Evolutionary conservation across 2,329 filamentous ascomycete genomes (phyloP), one percentile per base, ranked within the genome.

Genomic region (Teratosphaeria zuluensis): DNA sequence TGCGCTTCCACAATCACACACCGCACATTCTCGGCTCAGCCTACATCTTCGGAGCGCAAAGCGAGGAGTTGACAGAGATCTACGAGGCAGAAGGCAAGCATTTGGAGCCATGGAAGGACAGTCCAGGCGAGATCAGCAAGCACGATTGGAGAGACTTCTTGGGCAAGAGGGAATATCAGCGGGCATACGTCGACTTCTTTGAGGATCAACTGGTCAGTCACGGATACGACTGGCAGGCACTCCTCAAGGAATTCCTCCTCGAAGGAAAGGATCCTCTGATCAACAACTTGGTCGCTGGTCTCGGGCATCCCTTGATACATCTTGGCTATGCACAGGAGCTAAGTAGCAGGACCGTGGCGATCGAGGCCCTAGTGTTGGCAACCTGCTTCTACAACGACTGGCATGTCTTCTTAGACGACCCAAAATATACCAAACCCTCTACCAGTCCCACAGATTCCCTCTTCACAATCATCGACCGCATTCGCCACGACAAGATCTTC

Each of bases 241-340:
- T 95, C 2, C 77, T 95, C 8, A 77, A 84, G 2, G 83, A 92
- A 61, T 97, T 88, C 70, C 74, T 99, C 53, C 89, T 92, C 63
- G 75, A 80, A 51, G 87, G 86, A 35, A 81, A 89, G 55, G 79
- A 88, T 69, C 92, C 92, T 4, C 75, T 99, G 59, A 82, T 95
- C 67, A 89, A 95, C 74, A 85, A 87, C 42, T 75, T 96, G 46
- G 84, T 95, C 57, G 81, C 86, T 52, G 90, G 90, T 57, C 81
- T 96, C 61, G 92, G 88, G 19, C 90, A 96, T 68, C 89, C 92
- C 1, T 78, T 97, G n/a, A 94, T 97, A 59, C 94, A 97, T 68
- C 81, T 99, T 2, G 92, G 85, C n/a, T 96, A 95, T 70, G 94
- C 91, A 9, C 92, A 88, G 69, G 92, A 99, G 76, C 80, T 97